phyloP scores from a whole-genome alignment of 129 eudicot species.

The Cynara cardunculus region DNA sequence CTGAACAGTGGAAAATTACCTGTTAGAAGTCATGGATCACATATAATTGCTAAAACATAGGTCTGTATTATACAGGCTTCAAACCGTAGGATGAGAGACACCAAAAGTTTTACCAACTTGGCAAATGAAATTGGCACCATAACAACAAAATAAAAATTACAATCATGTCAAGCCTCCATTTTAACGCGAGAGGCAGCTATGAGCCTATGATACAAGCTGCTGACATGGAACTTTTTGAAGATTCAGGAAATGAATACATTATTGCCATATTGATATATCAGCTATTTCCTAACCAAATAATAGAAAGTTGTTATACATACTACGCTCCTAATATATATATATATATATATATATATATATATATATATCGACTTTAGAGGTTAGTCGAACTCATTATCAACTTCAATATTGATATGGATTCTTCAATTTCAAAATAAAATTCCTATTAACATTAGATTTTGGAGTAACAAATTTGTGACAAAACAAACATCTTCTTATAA shows the following conservation, averaged over 20 bases:
- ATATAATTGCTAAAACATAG: not conserved
- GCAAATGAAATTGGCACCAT: constrained; percentile 4
- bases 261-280: not conserved
- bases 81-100: constrained; percentile 8
- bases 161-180: not conserved
- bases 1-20: constrained; percentile 42
- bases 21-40: constrained; percentile 18
- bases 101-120: not conserved
- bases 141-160: not conserved
- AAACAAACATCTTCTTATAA: not conserved
- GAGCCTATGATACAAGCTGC: not conserved
- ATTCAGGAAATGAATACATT: not conserved
- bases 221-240: constrained; percentile 10
- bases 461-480: not conserved
- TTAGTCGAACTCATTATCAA: not conserved
- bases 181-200: not conserved
- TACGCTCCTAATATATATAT: not conserved
- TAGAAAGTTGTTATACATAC: not conserved
- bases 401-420: not conserved
- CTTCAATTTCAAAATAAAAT: not conserved
- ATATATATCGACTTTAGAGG: not conserved
- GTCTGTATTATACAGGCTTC: not conserved
- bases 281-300: not conserved
- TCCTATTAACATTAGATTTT: not conserved
- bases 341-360: too few species aligned